Conservation (phyloP, 345 rosid genomes). For the Garcia nutans region DNA sequence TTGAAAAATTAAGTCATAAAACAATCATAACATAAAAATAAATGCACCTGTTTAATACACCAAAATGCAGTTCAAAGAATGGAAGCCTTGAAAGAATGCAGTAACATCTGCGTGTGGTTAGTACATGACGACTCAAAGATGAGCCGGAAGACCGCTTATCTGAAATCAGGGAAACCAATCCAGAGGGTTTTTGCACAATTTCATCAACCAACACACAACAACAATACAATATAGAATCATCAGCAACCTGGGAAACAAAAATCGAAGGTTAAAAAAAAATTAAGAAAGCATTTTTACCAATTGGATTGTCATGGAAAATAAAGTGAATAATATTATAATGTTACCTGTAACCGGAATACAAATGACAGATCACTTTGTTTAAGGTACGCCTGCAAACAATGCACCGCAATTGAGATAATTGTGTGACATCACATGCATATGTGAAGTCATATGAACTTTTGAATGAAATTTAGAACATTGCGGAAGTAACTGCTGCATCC, state of each 20-base stretch:
- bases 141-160: conserved; percentile 56
- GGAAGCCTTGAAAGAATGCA: conserved; percentile 96
- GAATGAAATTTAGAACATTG: background rate
- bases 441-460: background rate
- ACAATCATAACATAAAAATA: background rate
- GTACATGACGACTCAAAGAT: conserved; percentile 63
- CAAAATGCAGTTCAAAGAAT: conserved; percentile 89
- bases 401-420: conserved; percentile 17
- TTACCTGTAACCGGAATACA: conserved; percentile 93
- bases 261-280: background rate
- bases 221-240: conserved; percentile 87
- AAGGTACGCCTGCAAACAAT: conserved; percentile 74
- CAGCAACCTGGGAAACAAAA: conserved; percentile 66
- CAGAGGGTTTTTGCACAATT: conserved; percentile 85
- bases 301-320: background rate
- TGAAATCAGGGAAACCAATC: conserved; percentile 80
- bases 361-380: conserved; percentile 89
- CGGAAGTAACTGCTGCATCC: background rate
- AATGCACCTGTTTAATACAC: conserved; percentile 70
- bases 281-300: background rate
- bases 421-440: background rate
- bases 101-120: conserved; percentile 92
- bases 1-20: background rate
- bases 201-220: conserved; percentile 91
- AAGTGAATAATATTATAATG: conserved; percentile 4